Conservation (phyloP, 371 early-diverging fungal genomes). For the Rhizopus stolonifer region DNA sequence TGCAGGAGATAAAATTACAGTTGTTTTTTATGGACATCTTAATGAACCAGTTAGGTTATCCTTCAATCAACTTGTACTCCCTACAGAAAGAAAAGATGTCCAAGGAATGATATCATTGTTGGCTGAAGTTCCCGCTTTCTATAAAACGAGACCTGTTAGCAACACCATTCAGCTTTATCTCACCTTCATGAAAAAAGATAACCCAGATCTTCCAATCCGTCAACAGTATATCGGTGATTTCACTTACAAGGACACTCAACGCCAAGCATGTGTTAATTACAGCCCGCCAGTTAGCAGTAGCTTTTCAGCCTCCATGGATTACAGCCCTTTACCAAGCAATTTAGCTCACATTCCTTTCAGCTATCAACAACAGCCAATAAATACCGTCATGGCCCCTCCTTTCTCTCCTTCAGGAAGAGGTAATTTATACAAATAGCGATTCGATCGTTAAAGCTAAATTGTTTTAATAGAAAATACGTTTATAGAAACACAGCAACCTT, state of each 20-base stretch:
- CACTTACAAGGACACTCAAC: neutral
- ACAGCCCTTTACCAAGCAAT: neutral
- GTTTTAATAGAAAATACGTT: neutral
- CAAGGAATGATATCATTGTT: neutral
- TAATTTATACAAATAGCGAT: too few species aligned
- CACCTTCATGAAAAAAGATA: neutral
- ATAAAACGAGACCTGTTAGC: neutral
- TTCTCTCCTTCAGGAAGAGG: slow-evolving; percentile 1
- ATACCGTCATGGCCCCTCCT: neutral
- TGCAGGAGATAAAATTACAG: neutral
- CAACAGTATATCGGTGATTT: neutral
- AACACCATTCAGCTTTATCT: neutral
- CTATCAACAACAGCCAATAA: neutral
- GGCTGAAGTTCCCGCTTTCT: neutral
- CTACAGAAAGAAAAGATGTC: neutral
- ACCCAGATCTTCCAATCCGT: neutral
- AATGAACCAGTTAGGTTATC: neutral
- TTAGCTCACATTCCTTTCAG: neutral
- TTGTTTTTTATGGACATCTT: neutral
- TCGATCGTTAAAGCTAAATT: too few species aligned
- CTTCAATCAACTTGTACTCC: neutral
- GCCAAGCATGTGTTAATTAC: neutral
- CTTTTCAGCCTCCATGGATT: neutral
- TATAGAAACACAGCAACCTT: neutral
- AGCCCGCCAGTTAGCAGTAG: neutral